A percentile compares a stretch with the other conserved stretches of the same genome.
Evolutionary conservation across 768 basidiomycete species (phyloP).

Genomic region (Phylloporus sp.): DNA sequence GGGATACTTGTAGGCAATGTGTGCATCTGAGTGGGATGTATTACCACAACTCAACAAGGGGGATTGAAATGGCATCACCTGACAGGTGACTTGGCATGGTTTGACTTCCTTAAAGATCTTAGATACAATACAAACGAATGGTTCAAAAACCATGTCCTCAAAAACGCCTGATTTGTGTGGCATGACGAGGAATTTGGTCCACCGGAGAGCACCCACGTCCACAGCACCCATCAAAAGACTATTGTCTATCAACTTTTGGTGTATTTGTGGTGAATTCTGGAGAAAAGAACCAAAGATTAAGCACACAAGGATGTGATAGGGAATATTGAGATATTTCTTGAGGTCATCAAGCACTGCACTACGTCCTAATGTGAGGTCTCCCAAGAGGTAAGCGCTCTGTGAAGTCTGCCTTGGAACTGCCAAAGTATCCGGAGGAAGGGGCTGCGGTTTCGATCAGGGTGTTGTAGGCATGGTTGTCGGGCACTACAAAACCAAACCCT

Average conservation of each 20-base stretch:
- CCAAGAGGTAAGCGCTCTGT: not conserved
- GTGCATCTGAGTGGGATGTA: slow-evolving; percentile 5
- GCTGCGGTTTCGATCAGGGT: not conserved
- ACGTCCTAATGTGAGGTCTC: not conserved
- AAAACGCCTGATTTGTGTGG: not conserved
- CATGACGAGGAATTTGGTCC: not conserved
- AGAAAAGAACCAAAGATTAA: not conserved
- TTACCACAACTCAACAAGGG: not conserved
- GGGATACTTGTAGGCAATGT: not conserved
- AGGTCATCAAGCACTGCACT: not conserved
- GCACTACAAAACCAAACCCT: too few relatives aligned
- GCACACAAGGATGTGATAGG: not conserved
- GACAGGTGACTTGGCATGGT: not conserved
- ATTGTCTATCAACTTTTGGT: not conserved
- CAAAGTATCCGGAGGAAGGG: not conserved
- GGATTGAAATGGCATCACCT: not conserved
- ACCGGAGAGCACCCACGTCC: not conserved
- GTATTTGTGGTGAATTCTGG: not conserved
- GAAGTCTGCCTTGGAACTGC: not conserved
- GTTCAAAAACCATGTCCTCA: not conserved
- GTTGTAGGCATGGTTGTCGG: too few relatives aligned
- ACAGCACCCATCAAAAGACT: not conserved
- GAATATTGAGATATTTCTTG: not conserved
- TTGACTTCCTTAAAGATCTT: not conserved
- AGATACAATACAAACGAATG: not conserved